phyloP scores from a whole-genome alignment of 2,329 filamentous ascomycete genomes.

The Hypoxylon sp. region DNA sequence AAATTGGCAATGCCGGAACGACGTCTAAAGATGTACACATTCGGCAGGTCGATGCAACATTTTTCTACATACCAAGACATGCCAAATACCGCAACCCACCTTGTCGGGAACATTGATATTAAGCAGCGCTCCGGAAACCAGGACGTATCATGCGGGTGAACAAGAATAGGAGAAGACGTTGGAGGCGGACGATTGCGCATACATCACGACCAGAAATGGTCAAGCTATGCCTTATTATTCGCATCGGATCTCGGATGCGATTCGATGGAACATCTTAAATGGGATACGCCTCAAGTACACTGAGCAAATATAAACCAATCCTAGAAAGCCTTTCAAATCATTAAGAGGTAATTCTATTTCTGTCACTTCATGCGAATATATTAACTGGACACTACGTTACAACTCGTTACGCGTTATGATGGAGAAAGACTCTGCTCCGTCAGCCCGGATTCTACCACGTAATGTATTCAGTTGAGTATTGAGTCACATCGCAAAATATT shows the following conservation, averaged over 20 bases:
- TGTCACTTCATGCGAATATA: conserved; percentile 27
- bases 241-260: not conserved
- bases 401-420: not conserved
- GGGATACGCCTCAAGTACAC: conserved; percentile 4
- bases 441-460: conserved; percentile 10
- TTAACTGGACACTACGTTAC: conserved; percentile 22
- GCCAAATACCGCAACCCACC: conserved; percentile 38
- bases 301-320: conserved; percentile 12
- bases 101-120: conserved; percentile 28
- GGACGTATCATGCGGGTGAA: conserved; percentile 21
- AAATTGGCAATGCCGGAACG: conserved; percentile 45
- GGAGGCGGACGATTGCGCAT: conserved; percentile 17
- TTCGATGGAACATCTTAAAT: not conserved
- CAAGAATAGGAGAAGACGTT: conserved; percentile 23
- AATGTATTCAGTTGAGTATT: conserved; percentile 19
- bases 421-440: conserved; percentile 12
- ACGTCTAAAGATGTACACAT: conserved; percentile 27
- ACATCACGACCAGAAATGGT: conserved; percentile 7
- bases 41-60: conserved; percentile 39
- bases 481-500: conserved; percentile 9
- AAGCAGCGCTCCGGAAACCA: conserved; percentile 30
- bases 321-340: conserved; percentile 1
- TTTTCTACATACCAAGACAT: conserved; percentile 27
- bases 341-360: conserved; percentile 26
- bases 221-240: conserved; percentile 1